A percentile compares a stretch with the other conserved stretches of the same genome.
Conservation (phyloP, 306 rosid genomes). For the Dryas drummondii region DNA sequence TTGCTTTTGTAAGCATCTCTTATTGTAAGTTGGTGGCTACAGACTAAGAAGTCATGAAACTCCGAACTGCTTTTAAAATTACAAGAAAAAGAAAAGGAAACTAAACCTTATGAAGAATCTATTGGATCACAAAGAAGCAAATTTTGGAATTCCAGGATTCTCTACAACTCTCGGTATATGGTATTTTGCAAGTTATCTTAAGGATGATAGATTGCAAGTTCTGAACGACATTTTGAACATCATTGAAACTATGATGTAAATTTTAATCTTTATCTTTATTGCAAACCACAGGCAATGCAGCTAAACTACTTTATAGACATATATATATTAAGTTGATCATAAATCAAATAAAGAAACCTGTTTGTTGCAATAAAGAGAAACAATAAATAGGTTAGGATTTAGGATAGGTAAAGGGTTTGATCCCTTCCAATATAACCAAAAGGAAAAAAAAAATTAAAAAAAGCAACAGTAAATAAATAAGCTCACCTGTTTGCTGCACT, state of each 20-base stretch:
- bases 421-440: constrained; percentile 3
- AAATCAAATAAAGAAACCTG: neutral
- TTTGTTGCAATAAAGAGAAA: neutral
- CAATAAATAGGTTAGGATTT: neutral
- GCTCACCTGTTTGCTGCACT: constrained; percentile 84
- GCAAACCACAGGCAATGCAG: neutral
- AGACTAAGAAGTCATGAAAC: too few species aligned
- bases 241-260: neutral
- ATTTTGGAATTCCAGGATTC: too few species aligned
- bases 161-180: too few species aligned
- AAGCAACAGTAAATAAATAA: constrained; percentile 18
- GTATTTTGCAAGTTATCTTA: too few species aligned
- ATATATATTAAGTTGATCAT: neutral
- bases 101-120: too few species aligned
- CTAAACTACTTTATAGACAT: neutral
- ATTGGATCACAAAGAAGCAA: too few species aligned
- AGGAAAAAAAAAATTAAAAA: neutral
- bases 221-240: neutral
- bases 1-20: too few species aligned
- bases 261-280: neutral
- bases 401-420: too few species aligned
- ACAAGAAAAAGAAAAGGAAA: too few species aligned
- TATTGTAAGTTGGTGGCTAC: too few species aligned
- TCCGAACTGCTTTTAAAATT: too few species aligned
- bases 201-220: too few species aligned